These are phyloP conservation scores for Podila epicladia DNA, from an alignment of 192 early-diverging fungal genomes.

Conservation along the genomic window DNA sequence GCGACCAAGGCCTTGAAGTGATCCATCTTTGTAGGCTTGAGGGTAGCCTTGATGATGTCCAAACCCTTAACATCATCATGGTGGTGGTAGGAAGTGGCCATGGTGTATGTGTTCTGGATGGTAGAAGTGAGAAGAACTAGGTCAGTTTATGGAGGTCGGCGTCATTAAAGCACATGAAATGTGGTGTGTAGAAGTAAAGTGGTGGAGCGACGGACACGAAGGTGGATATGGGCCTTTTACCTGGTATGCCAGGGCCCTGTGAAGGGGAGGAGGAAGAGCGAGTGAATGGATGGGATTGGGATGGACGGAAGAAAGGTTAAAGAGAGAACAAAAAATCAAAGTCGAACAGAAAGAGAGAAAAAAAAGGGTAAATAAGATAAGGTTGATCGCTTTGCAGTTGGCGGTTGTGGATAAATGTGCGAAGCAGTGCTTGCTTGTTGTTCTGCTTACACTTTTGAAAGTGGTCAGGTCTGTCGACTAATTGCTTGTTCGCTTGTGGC, in stretches of 20 bases:
- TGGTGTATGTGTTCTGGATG: background rate
- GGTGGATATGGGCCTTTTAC: too few relatives aligned
- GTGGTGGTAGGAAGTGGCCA: slow-evolving; percentile 3
- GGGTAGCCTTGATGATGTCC: slow-evolving; percentile 43
- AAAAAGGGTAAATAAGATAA: background rate
- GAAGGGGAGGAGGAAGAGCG: background rate
- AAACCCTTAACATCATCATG: slow-evolving; percentile 28
- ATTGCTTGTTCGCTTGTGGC: too few relatives aligned
- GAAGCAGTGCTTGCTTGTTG: too few relatives aligned
- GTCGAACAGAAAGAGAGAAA: background rate
- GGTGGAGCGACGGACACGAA: background rate
- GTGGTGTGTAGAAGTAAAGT: background rate
- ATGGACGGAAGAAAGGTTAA: background rate
- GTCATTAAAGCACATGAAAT: too few relatives aligned
- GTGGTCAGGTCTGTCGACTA: too few relatives aligned
- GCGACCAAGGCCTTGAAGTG: slow-evolving; percentile 33
- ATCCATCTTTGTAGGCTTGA: slow-evolving; percentile 31
- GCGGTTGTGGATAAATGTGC: too few relatives aligned
- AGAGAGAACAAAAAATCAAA: background rate
- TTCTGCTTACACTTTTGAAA: too few relatives aligned
- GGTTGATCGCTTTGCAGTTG: too few relatives aligned
- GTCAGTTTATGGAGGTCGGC: too few relatives aligned
- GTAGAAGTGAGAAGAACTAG: too few relatives aligned
- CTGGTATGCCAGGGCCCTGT: too few relatives aligned
- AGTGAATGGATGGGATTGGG: background rate